Evolutionary conservation across 352 stramenopile genomes (phyloP).

Genomic region (Phytophthora europaea): DNA sequence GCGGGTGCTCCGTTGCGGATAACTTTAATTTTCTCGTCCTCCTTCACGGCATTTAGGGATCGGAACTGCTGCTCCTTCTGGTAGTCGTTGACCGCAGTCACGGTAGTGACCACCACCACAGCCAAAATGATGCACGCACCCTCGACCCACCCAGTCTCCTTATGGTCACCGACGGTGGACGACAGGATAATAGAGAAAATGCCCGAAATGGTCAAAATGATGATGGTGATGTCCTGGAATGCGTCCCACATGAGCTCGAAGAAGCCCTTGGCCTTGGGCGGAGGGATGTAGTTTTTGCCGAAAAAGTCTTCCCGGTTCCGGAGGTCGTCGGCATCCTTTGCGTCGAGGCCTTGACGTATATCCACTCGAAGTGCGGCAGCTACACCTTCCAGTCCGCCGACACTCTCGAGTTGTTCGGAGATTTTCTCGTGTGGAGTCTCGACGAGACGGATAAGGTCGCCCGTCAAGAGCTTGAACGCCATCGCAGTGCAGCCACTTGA

Average conservation of each 20-base stretch:
- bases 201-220: slow-evolving; percentile 77
- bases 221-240: slow-evolving; percentile 85
- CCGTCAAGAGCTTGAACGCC: slow-evolving; percentile 14
- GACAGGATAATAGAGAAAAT: slow-evolving; percentile 69
- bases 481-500: background rate
- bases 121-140: slow-evolving; percentile 84
- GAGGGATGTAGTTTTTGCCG: slow-evolving; percentile 54
- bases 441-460: slow-evolving; percentile 19
- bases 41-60: slow-evolving; percentile 75
- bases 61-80: slow-evolving; percentile 79
- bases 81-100: slow-evolving; percentile 91
- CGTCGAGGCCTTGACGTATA: slow-evolving; percentile 42
- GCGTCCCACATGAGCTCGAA: slow-evolving; percentile 79
- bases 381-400: slow-evolving; percentile 51
- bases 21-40: slow-evolving; percentile 63
- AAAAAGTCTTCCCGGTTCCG: slow-evolving; percentile 40
- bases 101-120: slow-evolving; percentile 79
- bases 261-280: slow-evolving; percentile 42
- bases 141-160: slow-evolving; percentile 74
- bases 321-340: slow-evolving; percentile 32
- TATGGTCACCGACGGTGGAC: slow-evolving; percentile 34
- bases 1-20: slow-evolving; percentile 40
- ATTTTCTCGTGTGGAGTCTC: slow-evolving; percentile 16
- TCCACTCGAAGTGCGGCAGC: slow-evolving; percentile 40
- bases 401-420: slow-evolving; percentile 5